Conservation (phyloP, 208 protist genomes). For the Trypanosoma avium region DNA sequence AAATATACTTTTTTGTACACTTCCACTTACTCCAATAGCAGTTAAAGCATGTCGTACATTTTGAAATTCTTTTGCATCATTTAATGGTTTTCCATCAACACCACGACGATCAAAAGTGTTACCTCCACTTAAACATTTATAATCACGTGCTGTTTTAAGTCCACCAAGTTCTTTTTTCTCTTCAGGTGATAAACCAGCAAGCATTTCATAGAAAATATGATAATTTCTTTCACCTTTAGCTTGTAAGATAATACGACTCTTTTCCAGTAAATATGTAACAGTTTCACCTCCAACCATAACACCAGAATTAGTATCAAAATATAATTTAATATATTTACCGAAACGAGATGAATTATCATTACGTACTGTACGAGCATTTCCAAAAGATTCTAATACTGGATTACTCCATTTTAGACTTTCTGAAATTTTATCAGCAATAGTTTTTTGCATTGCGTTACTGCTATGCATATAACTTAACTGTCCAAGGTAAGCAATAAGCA, state of each 20-base stretch:
- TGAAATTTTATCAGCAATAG: constrained; percentile 69
- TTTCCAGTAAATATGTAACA: constrained; percentile 93
- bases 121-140: constrained; percentile 86
- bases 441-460: constrained; percentile 58
- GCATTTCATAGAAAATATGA: constrained; percentile 97
- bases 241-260: constrained; percentile 91
- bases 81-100: constrained; percentile 71
- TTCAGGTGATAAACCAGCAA: constrained; percentile 63
- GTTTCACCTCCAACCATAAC: constrained; percentile 86
- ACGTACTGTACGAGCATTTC: constrained; percentile 90
- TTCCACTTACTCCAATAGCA: constrained; percentile 54
- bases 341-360: constrained; percentile 96
- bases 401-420: constrained; percentile 84
- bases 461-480: constrained; percentile 80
- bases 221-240: constrained; percentile 92
- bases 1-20: constrained; percentile 78
- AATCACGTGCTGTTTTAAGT: constrained; percentile 75
- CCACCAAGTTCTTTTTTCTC: constrained; percentile 75
- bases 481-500: constrained; percentile 86
- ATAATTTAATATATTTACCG: constrained; percentile 95
- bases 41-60: constrained; percentile 74
- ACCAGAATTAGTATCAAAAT: constrained; percentile 85
- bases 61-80: constrained; percentile 89
- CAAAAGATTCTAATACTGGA: constrained; percentile 94
- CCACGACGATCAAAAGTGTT: constrained; percentile 82